Evolutionary conservation across 169 alveolate genomes (phyloP).

Genomic region (Eimeria sp.): DNA sequence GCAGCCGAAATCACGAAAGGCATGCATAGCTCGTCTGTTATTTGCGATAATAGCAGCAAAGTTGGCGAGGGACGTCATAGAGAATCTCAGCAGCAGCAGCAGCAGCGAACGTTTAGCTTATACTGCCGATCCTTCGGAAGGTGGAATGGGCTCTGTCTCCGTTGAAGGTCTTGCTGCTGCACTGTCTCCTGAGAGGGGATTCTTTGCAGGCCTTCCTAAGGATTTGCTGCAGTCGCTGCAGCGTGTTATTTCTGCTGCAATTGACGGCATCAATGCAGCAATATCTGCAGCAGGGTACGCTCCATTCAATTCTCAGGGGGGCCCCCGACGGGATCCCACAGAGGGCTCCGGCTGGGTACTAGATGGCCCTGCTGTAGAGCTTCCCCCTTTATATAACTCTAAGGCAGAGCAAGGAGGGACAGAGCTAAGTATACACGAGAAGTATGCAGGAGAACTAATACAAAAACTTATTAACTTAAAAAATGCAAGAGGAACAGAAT

Average conservation of each 20-base stretch:
- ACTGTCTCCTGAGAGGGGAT: conserved; percentile 12
- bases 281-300: conserved; percentile 24
- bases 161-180: conserved; percentile 39
- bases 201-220: conserved; percentile 3
- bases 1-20: background rate
- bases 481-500: background rate
- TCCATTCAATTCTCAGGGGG: background rate
- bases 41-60: conserved; percentile 23
- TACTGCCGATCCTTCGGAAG: background rate
- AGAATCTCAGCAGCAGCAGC: conserved; percentile 36
- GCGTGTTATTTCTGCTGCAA: conserved; percentile 24
- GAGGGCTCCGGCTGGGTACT: background rate
- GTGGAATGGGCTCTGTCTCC: conserved; percentile 17
- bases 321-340: background rate
- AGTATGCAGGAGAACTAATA: background rate
- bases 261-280: conserved; percentile 39
- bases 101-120: background rate
- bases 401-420: conserved; percentile 1
- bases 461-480: background rate
- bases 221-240: conserved; percentile 58
- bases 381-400: background rate
- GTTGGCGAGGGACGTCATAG: conserved; percentile 1
- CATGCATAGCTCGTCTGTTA: conserved; percentile 21
- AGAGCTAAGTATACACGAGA: conserved; percentile 11
- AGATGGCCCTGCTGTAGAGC: background rate